phyloP scores from a whole-genome alignment of 179 eudicot genomes.

The Spinacia oleracea region DNA sequence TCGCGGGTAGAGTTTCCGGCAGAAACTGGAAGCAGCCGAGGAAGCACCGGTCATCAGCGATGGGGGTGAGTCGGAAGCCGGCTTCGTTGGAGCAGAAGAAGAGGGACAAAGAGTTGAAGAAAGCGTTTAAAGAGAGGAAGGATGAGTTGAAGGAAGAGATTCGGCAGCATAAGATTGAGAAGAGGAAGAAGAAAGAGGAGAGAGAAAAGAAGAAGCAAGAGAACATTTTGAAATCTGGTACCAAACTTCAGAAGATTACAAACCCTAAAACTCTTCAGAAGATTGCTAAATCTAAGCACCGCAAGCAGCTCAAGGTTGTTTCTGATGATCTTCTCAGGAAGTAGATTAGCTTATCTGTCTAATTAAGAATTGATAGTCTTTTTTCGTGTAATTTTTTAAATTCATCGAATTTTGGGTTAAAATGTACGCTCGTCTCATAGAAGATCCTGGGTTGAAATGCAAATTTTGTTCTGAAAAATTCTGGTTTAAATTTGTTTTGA shows the following conservation, averaged over 20 bases:
- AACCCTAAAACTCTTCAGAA: slow-evolving; percentile 85
- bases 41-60: slow-evolving; percentile 56
- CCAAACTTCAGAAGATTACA: slow-evolving; percentile 72
- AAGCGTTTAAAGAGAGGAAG: slow-evolving; percentile 79
- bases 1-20: slow-evolving; percentile 86
- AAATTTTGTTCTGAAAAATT: background rate
- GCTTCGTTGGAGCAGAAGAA: slow-evolving; percentile 54
- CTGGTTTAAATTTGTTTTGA: background rate
- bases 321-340: slow-evolving; percentile 63
- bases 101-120: slow-evolving; percentile 73
- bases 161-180: slow-evolving; percentile 62
- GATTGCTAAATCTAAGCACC: slow-evolving; percentile 73
- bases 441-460: background rate
- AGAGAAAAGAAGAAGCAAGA: slow-evolving; percentile 87
- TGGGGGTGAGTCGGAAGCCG: slow-evolving; percentile 43
- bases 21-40: slow-evolving; percentile 80
- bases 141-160: slow-evolving; percentile 89
- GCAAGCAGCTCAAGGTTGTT: slow-evolving; percentile 73
- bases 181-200: slow-evolving; percentile 74
- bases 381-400: background rate
- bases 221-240: slow-evolving; percentile 66
- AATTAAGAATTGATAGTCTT: background rate
- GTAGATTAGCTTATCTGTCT: background rate
- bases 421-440: background rate
- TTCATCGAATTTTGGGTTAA: background rate